Conservation (phyloP, 345 rosid species). For the Iberis pinnata region DNA sequence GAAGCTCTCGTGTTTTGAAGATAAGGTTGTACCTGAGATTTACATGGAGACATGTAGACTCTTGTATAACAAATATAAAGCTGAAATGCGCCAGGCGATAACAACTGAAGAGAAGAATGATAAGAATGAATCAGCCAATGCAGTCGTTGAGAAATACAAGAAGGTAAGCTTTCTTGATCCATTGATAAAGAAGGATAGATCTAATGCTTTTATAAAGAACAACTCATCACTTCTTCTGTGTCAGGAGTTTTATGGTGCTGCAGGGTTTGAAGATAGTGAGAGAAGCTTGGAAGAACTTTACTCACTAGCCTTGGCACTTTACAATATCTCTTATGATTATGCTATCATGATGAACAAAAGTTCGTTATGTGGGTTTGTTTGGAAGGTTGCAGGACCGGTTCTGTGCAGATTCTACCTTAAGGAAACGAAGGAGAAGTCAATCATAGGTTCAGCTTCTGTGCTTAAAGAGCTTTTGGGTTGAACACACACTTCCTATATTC, state of each 20-base stretch:
- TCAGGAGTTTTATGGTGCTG: conserved; percentile 49
- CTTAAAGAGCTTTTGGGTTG: conserved; percentile 36
- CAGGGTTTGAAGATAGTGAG: conserved; percentile 38
- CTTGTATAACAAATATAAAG: conserved; percentile 37
- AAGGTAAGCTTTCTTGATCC: conserved; percentile 37
- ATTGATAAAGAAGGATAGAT: too few relatives aligned
- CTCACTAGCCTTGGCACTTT: conserved; percentile 48
- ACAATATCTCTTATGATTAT: conserved; percentile 36
- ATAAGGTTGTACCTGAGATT: conserved; percentile 10
- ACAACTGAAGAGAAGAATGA: not conserved
- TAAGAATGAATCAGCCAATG: conserved; percentile 28
- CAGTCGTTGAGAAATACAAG: conserved; percentile 39
- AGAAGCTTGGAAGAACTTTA: conserved; percentile 40
- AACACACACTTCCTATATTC: conserved; percentile 25
- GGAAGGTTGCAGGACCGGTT: conserved; percentile 66
- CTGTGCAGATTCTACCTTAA: conserved; percentile 34
- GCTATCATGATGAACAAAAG: conserved; percentile 27
- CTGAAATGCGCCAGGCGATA: conserved; percentile 42
- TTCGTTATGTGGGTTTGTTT: conserved; percentile 38
- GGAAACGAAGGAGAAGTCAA: conserved; percentile 15
- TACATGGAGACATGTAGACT: conserved; percentile 30
- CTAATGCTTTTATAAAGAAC: too few relatives aligned
- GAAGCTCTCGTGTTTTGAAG: conserved; percentile 46
- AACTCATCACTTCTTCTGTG: conserved; percentile 1
- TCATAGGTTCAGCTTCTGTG: conserved; percentile 33